Conservation (phyloP, 140 eudicot genomes). For the Oenanthe javanica region DNA sequence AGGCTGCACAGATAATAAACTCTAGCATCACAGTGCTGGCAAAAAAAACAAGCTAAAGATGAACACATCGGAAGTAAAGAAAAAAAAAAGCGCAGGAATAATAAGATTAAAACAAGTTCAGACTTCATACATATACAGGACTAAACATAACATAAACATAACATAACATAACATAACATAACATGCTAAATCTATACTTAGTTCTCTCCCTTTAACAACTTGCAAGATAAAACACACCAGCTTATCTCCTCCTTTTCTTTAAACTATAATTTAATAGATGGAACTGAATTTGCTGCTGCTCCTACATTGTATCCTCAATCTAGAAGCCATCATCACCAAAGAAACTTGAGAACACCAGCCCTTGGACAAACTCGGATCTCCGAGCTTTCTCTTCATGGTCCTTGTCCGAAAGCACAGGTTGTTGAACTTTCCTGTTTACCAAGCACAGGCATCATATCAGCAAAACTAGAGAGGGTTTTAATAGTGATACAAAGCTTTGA, state of each 20-base stretch:
- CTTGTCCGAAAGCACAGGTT: conserved; percentile 41
- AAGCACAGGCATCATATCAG: conserved; percentile 1
- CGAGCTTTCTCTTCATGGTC: conserved; percentile 76
- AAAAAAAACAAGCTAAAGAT: not conserved
- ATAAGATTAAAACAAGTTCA: not conserved
- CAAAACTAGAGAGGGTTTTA: not conserved
- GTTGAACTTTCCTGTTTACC: conserved; percentile 21
- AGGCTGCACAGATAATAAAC: not conserved
- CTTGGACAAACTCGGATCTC: conserved; percentile 73
- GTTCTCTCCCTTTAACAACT: not conserved
- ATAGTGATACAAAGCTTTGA: not conserved
- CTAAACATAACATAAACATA: not conserved
- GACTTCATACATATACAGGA: not conserved
- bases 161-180: too few species aligned
- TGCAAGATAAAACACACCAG: not conserved
- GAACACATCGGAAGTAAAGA: not conserved
- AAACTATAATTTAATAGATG: not conserved
- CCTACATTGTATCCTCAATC: not conserved
- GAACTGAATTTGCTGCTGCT: not conserved
- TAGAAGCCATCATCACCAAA: conserved; percentile 41
- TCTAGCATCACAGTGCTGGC: not conserved
- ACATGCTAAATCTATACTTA: not conserved
- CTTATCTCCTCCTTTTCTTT: not conserved
- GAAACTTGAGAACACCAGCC: conserved; percentile 62
- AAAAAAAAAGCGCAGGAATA: not conserved